Percentiles rank a stretch among this genome's conserved stretches.
Evolutionary conservation across 805 yeast species (phyloP).

Genomic region (Lachancea fermentati): DNA sequence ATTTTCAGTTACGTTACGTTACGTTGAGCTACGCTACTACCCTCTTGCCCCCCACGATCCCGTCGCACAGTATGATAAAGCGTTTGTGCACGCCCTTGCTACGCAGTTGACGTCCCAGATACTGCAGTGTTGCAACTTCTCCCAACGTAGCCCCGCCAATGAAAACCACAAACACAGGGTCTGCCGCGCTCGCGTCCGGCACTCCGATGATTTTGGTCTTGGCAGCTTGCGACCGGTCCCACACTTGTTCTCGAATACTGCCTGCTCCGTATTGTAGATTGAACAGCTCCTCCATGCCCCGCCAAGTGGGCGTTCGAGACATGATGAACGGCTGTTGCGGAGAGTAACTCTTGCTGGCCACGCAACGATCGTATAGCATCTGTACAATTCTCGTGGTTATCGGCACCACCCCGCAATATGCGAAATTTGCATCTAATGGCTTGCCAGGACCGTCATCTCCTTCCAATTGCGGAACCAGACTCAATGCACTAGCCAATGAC

Average conservation of each 20-base stretch:
- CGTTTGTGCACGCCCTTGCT: constrained; percentile 34
- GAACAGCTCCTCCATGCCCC: constrained; percentile 20
- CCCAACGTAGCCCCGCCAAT: constrained; percentile 86
- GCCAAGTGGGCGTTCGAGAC: constrained; percentile 23
- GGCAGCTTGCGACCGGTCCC: constrained; percentile 15
- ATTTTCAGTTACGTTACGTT: background rate
- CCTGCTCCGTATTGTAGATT: constrained; percentile 23
- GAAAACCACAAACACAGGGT: constrained; percentile 44
- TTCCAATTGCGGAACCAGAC: constrained; percentile 9
- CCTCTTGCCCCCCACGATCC: constrained; percentile 40
- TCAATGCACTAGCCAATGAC: constrained; percentile 5
- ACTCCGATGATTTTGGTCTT: constrained; percentile 9
- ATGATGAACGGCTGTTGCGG: constrained; percentile 31
- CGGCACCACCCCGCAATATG: constrained; percentile 82
- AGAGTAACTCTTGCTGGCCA: constrained; percentile 35
- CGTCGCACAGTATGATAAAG: constrained; percentile 44
- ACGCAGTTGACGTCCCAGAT: constrained; percentile 44
- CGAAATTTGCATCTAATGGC: constrained; percentile 39
- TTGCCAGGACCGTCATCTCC: constrained; percentile 14
- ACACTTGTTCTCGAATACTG: constrained; percentile 14
- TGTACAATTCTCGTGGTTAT: constrained; percentile 64
- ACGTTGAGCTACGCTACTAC: background rate
- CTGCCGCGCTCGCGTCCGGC: constrained; percentile 18
- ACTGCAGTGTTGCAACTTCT: constrained; percentile 69
- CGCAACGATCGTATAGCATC: constrained; percentile 53